Evolutionary conservation across 768 basidiomycete species (phyloP).

Genomic region (Dictyophora rubrovolvata): DNA sequence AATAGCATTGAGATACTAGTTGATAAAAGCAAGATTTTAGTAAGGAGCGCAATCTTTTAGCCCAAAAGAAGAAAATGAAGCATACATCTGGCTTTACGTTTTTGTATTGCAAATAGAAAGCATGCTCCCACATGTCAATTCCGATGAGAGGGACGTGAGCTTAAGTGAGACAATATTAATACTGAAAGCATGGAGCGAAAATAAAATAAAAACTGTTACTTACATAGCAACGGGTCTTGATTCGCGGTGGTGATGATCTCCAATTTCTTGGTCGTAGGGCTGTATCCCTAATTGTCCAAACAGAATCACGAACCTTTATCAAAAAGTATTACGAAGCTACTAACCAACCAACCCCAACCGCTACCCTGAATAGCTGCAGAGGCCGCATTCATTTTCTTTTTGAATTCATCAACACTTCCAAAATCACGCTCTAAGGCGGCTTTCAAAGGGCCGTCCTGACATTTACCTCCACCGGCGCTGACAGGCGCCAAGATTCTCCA

Average conservation of each 20-base stretch:
- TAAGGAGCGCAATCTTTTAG: neutral
- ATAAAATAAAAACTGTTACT: slow-evolving; percentile 7
- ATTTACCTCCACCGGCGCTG: slow-evolving; percentile 33
- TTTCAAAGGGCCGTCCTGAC: slow-evolving; percentile 58
- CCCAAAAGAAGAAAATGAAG: neutral
- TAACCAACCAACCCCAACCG: slow-evolving; percentile 94
- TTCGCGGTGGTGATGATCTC: slow-evolving; percentile 89
- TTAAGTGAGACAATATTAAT: neutral
- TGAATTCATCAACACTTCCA: slow-evolving; percentile 61
- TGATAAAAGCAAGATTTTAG: neutral
- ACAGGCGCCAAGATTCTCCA: slow-evolving; percentile 87
- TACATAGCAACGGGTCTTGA: slow-evolving; percentile 79
- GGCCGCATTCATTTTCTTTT: slow-evolving; percentile 74
- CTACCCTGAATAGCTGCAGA: slow-evolving; percentile 86
- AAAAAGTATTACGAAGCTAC: slow-evolving; percentile 21
- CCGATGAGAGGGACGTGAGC: slow-evolving; percentile 73
- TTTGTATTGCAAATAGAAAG: slow-evolving; percentile 93
- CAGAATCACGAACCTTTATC: neutral
- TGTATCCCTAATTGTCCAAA: slow-evolving; percentile 44
- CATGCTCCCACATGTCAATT: slow-evolving; percentile 94
- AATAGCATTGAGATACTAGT: slow-evolving; percentile 64
- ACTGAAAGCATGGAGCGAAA: neutral
- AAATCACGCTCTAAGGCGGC: slow-evolving; percentile 50
- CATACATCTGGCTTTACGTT: slow-evolving; percentile 90
- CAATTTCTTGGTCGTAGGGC: slow-evolving; percentile 55